Conservation (phyloP, 73 alveolate genomes). For the Effrenium voratum region DNA sequence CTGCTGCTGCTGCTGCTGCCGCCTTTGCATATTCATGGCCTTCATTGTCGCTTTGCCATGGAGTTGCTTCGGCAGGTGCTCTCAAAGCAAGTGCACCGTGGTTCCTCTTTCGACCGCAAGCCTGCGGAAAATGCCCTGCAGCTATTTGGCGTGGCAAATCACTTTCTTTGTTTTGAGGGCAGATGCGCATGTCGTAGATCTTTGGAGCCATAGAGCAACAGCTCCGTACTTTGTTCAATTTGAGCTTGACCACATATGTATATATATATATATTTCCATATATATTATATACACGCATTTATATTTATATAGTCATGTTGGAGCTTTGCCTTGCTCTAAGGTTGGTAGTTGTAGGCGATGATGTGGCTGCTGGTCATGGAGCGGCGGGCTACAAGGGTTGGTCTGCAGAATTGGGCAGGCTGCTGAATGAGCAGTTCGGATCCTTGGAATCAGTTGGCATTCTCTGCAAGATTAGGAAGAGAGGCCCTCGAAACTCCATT, state of each 20-base stretch:
- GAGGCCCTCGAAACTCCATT: too few species aligned
- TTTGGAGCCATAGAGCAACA: background rate
- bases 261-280: background rate
- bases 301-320: background rate
- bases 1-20: too few species aligned
- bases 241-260: background rate
- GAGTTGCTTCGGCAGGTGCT: too few species aligned
- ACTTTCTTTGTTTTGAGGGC: too few species aligned
- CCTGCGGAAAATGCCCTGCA: too few species aligned
- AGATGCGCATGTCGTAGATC: background rate
- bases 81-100: too few species aligned
- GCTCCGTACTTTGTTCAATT: background rate
- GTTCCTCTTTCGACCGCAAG: too few species aligned
- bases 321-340: background rate
- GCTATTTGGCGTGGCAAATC: too few species aligned
- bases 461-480: too few species aligned
- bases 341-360: slow-evolving; percentile 48
- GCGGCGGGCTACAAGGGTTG: slow-evolving; percentile 68
- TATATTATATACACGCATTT: background rate
- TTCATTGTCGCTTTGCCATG: too few species aligned
- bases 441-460: too few species aligned
- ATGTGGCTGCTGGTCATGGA: slow-evolving; percentile 56
- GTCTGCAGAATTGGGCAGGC: slow-evolving; percentile 58
- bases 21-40: too few species aligned
- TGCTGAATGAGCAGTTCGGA: slow-evolving; percentile 45